phyloP scores from a whole-genome alignment of 768 basidiomycete genomes.

The Amanita brunnescens region DNA sequence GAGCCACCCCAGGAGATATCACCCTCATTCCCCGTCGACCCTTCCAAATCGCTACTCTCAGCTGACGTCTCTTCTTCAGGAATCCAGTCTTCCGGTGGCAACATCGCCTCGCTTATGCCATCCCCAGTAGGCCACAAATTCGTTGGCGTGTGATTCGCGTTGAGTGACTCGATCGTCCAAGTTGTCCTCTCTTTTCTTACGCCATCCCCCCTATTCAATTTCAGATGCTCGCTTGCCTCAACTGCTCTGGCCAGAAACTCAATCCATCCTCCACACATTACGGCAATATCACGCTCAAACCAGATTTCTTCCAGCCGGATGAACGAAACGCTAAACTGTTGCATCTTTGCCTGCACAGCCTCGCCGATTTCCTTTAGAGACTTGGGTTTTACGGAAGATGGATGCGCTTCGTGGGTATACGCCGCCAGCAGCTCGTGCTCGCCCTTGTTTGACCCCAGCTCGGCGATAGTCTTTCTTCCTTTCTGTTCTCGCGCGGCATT shows the following conservation, averaged over 20 bases:
- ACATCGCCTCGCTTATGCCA: constrained; percentile 28
- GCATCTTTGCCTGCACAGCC: constrained; percentile 44
- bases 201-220: constrained; percentile 28
- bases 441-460: constrained; percentile 14
- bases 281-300: constrained; percentile 38
- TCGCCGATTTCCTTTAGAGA: constrained; percentile 39
- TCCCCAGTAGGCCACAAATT: constrained; percentile 22
- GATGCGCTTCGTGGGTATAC: constrained; percentile 45
- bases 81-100: constrained; percentile 34
- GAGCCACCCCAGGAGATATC: constrained; percentile 34
- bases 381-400: constrained; percentile 32
- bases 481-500: constrained; percentile 28
- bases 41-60: constrained; percentile 18
- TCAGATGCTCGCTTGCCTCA: constrained; percentile 30
- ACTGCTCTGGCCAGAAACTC: constrained; percentile 42
- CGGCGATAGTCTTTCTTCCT: constrained; percentile 23
- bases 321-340: constrained; percentile 38
- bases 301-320: constrained; percentile 43
- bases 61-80: constrained; percentile 27
- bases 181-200: constrained; percentile 21
- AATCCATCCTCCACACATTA: constrained; percentile 54
- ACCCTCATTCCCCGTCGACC: constrained; percentile 31
- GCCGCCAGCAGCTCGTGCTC: constrained; percentile 40
- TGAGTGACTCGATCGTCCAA: constrained; percentile 41
- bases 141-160: constrained; percentile 21